phyloP scores from a whole-genome alignment of 106 monocot species.

The Amphibolis antarctica region DNA sequence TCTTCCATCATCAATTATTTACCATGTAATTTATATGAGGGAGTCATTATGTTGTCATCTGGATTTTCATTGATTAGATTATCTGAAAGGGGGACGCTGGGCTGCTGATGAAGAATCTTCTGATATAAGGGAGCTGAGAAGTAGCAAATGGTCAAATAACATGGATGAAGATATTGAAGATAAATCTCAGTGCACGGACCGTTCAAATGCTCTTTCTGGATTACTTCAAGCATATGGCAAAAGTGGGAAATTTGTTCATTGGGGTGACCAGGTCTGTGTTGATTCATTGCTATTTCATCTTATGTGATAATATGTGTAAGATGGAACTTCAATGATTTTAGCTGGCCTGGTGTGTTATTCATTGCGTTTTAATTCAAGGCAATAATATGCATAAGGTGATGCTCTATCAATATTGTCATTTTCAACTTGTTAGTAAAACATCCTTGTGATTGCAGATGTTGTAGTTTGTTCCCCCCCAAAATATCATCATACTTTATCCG shows the following conservation, averaged over 20 bases:
- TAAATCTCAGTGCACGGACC: conserved; percentile 7
- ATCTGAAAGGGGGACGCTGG: conserved; percentile 36
- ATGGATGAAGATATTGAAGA: conserved; percentile 45
- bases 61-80: conserved; percentile 5
- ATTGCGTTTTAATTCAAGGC: too few relatives aligned
- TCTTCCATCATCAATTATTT: too few relatives aligned
- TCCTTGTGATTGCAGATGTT: too few relatives aligned
- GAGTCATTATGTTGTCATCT: neutral
- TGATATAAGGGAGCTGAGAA: conserved; percentile 39
- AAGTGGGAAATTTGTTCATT: conserved; percentile 50
- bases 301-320: neutral
- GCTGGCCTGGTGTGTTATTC: too few relatives aligned
- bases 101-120: conserved; percentile 36
- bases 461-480: too few relatives aligned
- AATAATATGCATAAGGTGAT: too few relatives aligned
- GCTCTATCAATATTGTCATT: too few relatives aligned
- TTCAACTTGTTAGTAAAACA: too few relatives aligned
- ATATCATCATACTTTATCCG: too few relatives aligned
- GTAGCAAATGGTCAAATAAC: conserved; percentile 87
- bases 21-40: neutral
- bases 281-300: neutral
- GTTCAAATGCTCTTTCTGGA: conserved; percentile 51
- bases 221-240: conserved; percentile 54
- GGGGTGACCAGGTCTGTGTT: conserved; percentile 83
- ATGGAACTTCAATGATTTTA: neutral